Evolutionary conservation across 1,284 basidiomycete species (phyloP), one percentile per base, ranked within the genome.

Genomic region (Cryptococcus sp.): DNA sequence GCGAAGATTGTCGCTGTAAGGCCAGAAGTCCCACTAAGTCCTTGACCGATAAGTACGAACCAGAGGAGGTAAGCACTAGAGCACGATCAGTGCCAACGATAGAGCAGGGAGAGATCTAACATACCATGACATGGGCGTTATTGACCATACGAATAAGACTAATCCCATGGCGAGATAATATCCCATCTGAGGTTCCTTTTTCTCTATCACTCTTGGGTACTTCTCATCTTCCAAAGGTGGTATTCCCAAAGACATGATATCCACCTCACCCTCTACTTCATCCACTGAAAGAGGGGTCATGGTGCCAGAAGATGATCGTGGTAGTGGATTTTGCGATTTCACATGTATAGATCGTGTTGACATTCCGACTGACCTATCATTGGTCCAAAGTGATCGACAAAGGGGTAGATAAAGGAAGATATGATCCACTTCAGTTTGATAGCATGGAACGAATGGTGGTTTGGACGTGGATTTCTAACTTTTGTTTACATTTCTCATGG

Each of bases 71-170:
- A 60, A 80, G 76, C 62, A 45, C 68, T 73, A 51, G 53, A 46
- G 46, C 38, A 48, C 49, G 42, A n/a, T 31, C 50, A 44, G 47
- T 14, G 37, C 52, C 14, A 44, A 4, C 33, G 47, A n/a, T 31
- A 35, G 34, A 48, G 46, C 56, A 51, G 53, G 60, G 38, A 41
- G 38, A 41, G n/a, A 41, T 41, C 38, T 10, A 41, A 59, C 67
- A 57, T 55, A 74, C 89, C 88, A 91, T 13, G 85, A 83, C 15
- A 86, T 62, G 7, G 89, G 87, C 4, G 84, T 80, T 38, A 85
- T 74, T 34, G 82, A 81, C 85, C 88, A 89, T 52, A 92, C 70
- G 10, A 86, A 84, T n/a, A 83, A 68, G 55, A 91, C 83, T 53
- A 84, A 36, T 2, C 59, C 62, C 32, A 67, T 8, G 3, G 66